Conservation (phyloP, 2,329 filamentous ascomycete species). For the Kalmusia sp. region DNA sequence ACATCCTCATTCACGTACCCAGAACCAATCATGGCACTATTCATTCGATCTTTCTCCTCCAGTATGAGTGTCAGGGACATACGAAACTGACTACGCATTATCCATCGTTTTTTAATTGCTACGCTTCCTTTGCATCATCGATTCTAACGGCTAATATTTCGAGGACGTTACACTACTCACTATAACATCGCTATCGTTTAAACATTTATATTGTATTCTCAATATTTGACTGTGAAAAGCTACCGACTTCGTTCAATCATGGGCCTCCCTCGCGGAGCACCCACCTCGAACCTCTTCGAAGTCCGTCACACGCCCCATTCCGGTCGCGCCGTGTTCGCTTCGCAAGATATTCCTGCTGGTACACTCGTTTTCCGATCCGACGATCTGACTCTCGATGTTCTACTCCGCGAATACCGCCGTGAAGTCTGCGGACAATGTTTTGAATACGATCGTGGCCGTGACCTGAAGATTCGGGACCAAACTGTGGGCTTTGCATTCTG, state of each 20-base stretch:
- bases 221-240: too few relatives aligned
- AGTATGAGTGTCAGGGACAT: conserved; percentile 39
- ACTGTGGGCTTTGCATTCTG: conserved; percentile 54
- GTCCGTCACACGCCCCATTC: conserved; percentile 51
- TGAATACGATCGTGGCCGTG: conserved; percentile 52
- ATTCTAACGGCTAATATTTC: conserved; percentile 18
- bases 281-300: conserved; percentile 40
- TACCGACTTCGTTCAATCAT: background rate
- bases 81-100: conserved; percentile 31
- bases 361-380: conserved; percentile 47
- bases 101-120: conserved; percentile 9
- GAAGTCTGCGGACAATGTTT: conserved; percentile 59
- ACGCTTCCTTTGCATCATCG: conserved; percentile 16
- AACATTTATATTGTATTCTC: background rate
- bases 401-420: conserved; percentile 55
- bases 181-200: background rate
- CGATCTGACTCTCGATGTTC: conserved; percentile 49
- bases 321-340: conserved; percentile 55
- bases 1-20: conserved; percentile 34
- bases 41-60: conserved; percentile 31
- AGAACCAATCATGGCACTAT: conserved; percentile 29
- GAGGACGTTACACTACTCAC: background rate
- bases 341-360: conserved; percentile 37
- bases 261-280: conserved; percentile 28
- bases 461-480: conserved; percentile 47